phyloP scores from a whole-genome alignment of 2,329 filamentous ascomycete species.

The Cercospora sp. region DNA sequence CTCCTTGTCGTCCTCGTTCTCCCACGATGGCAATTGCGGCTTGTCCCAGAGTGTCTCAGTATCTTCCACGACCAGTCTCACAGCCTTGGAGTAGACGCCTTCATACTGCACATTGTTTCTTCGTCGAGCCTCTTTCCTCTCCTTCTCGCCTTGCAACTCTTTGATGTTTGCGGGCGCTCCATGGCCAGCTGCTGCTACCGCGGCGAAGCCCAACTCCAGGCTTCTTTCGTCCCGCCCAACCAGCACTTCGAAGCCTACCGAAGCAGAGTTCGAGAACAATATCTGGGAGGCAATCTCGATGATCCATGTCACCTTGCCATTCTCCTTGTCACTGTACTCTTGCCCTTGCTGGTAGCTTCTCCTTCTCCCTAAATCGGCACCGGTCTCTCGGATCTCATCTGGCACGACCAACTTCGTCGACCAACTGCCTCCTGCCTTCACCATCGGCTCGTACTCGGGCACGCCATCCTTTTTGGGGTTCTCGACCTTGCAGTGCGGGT shows the following conservation, averaged over 20 bases:
- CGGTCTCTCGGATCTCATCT: slow-evolving; percentile 69
- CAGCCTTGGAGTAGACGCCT: slow-evolving; percentile 81
- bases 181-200: slow-evolving; percentile 55
- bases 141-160: slow-evolving; percentile 62
- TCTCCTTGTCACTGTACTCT: slow-evolving; percentile 44
- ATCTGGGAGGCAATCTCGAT: slow-evolving; percentile 91
- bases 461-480: slow-evolving; percentile 60
- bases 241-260: slow-evolving; percentile 83
- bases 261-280: slow-evolving; percentile 85
- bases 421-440: slow-evolving; percentile 92
- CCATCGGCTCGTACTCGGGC: slow-evolving; percentile 91
- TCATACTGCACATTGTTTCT: slow-evolving; percentile 66
- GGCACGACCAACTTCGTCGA: slow-evolving; percentile 77
- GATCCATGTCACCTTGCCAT: slow-evolving; percentile 74
- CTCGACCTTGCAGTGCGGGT: slow-evolving; percentile 76
- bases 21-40: slow-evolving; percentile 72
- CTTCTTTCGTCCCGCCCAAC: slow-evolving; percentile 85
- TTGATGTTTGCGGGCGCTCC: slow-evolving; percentile 68
- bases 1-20: slow-evolving; percentile 35
- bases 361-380: slow-evolving; percentile 44
- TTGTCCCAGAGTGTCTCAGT: slow-evolving; percentile 90
- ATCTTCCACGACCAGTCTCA: slow-evolving; percentile 79
- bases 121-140: slow-evolving; percentile 57
- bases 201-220: slow-evolving; percentile 64
- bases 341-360: slow-evolving; percentile 42